Percentiles rank a stretch among this genome's conserved stretches.
Evolutionary conservation across 2,329 filamentous ascomycete species (phyloP).

Genomic region (Dothideomycetes sp.): DNA sequence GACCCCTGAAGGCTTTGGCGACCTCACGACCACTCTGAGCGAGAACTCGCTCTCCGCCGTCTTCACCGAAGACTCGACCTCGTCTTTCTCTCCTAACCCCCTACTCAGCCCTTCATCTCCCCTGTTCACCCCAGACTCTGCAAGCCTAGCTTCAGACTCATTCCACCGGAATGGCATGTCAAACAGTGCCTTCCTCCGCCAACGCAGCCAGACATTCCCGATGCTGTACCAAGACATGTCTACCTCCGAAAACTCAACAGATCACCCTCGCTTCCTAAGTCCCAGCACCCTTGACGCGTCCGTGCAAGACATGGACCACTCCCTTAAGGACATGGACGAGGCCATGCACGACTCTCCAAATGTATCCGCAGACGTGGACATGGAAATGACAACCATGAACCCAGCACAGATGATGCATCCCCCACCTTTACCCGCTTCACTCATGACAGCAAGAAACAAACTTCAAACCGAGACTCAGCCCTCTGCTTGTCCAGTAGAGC

Average conservation of each 20-base stretch:
- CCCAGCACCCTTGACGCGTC: constrained; percentile 27
- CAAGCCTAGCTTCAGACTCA: constrained; percentile 27
- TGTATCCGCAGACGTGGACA: constrained; percentile 7
- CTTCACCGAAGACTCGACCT: constrained; percentile 46
- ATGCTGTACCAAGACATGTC: constrained; percentile 52
- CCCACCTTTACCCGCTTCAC: constrained; percentile 29
- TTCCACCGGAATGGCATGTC: constrained; percentile 31
- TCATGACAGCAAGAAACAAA: not conserved
- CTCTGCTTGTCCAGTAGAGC: not conserved
- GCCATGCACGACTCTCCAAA: constrained; percentile 22
- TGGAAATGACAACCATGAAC: constrained; percentile 12
- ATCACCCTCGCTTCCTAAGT: constrained; percentile 36
- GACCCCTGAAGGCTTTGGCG: constrained; percentile 45
- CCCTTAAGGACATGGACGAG: constrained; percentile 30
- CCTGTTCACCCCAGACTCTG: constrained; percentile 68
- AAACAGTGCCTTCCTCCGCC: constrained; percentile 53
- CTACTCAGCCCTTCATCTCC: constrained; percentile 60
- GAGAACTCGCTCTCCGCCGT: constrained; percentile 57
- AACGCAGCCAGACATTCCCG: constrained; percentile 81
- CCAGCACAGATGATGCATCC: constrained; percentile 34
- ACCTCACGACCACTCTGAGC: constrained; percentile 52
- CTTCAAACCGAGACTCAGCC: not conserved
- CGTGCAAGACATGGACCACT: constrained; percentile 21
- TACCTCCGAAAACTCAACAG: constrained; percentile 17
- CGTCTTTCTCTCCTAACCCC: constrained; percentile 54